phyloP scores from a whole-genome alignment of 495 filamentous ascomycete species.

The Neurospora sp. region DNA sequence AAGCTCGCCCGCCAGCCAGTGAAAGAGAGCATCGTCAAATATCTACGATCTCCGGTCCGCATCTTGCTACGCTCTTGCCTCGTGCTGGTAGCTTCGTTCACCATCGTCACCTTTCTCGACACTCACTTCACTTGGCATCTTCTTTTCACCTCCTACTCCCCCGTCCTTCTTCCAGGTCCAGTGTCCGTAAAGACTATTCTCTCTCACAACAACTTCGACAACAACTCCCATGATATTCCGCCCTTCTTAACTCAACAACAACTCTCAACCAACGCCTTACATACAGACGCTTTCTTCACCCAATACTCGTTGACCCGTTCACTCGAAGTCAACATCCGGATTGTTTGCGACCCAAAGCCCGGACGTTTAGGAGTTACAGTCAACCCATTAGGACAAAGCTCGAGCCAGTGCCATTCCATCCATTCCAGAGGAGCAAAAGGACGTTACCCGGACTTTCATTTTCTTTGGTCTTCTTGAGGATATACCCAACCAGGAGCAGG shows the following conservation, averaged over 20 bases:
- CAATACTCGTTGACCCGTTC: constrained; percentile 23
- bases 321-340: constrained; percentile 19
- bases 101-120: constrained; percentile 22
- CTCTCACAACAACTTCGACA: background rate
- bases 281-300: constrained; percentile 2
- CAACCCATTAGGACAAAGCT: background rate
- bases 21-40: constrained; percentile 15
- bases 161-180: constrained; percentile 6
- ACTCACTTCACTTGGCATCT: constrained; percentile 14
- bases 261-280: constrained; percentile 15
- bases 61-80: constrained; percentile 16
- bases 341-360: constrained; percentile 5
- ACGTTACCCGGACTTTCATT: constrained; percentile 1
- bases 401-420: constrained; percentile 1
- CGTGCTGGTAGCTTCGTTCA: constrained; percentile 5
- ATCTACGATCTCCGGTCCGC: constrained; percentile 23
- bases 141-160: constrained; percentile 8
- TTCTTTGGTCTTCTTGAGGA: constrained; percentile 7
- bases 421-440: background rate
- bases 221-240: background rate
- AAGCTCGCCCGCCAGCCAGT: constrained; percentile 2
- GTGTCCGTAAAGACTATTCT: constrained; percentile 5
- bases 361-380: background rate
- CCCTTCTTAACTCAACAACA: background rate
- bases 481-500: constrained; percentile 3